Base-by-base conservation (phyloP, 176 grass and related monocot species). In the Chloris gayana region DNA sequence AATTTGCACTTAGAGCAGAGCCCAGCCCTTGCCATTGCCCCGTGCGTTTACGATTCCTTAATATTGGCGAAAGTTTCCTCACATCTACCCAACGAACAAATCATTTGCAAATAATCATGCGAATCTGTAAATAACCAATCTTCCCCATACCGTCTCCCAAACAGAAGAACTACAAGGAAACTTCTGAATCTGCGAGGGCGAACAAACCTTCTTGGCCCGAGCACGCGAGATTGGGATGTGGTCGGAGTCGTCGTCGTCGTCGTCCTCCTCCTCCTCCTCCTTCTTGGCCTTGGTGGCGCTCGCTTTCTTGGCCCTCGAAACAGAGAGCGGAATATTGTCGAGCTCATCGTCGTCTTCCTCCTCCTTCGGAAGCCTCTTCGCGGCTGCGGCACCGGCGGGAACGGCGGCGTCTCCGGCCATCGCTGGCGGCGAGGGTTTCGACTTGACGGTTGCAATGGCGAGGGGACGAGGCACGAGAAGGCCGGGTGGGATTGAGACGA, bases 361-460 rank as follows among this genome's bases (percentile, higher is more conserved):
- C 57, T 68, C 60, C 59, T 75, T 82, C 14, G 5, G 58, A 12
- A 18, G 2, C 30, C n/a, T 81, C 34, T n/a, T 58, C 56, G 12
- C 12, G 13, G 18, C 51, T 2, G 11, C 2, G 0, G 18, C 7
- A 31, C 32, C 42, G 24, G 72, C 41, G 46, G n/a, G 6, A 31
- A 18, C 53, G 30, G 63, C 53, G 38, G 84, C 85, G 73, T 89
- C 77, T 74, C 82, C 65, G 72, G 87, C 77, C 87, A 85, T 89
- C 9, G 45, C 58, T 77, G 59, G 75, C 19, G 37, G 86, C 80
- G 74, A 88, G 80, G 74, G 80, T 83, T 87, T 83, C 34, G 56
- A 73, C 46, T 25, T 78, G 34, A 66, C 35, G 67, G 79, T 21
- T 57, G 74, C 73, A 47, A 35, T 35, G 46, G 34, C 13, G 33